Evolutionary conservation across 768 basidiomycete genomes (phyloP).

Genomic region (Tylopilus vinaceipallidus): DNA sequence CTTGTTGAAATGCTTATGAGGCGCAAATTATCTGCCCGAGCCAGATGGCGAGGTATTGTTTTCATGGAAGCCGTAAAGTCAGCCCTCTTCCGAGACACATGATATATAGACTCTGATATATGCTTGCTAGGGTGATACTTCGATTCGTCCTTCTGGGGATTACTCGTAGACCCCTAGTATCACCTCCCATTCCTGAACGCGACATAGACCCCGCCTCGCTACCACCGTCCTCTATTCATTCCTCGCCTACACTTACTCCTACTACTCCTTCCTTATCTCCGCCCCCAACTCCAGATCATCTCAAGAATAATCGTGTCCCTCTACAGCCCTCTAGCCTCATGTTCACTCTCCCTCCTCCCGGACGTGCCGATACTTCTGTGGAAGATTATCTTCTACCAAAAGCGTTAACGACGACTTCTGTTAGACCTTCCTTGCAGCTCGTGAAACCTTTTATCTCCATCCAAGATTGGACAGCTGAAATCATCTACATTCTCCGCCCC

Average conservation of each 20-base stretch:
- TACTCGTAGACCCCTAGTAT: constrained; percentile 73
- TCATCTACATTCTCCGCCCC: constrained; percentile 69
- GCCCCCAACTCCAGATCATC: constrained; percentile 70
- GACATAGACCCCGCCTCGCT: constrained; percentile 79
- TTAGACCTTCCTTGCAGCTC: constrained; percentile 69
- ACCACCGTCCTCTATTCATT: constrained; percentile 48
- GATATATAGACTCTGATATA: constrained; percentile 4
- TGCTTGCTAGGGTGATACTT: constrained; percentile 59
- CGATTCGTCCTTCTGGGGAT: constrained; percentile 70
- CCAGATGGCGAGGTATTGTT: constrained; percentile 75
- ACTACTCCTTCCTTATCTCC: constrained; percentile 56
- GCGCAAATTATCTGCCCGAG: constrained; percentile 61
- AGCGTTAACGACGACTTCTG: constrained; percentile 68
- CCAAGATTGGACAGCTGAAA: constrained; percentile 74
- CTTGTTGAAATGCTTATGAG: constrained; percentile 86
- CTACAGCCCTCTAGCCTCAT: constrained; percentile 65
- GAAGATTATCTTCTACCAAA: constrained; percentile 85
- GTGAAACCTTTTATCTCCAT: constrained; percentile 58
- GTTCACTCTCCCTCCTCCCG: constrained; percentile 45
- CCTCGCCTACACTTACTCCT: constrained; percentile 60
- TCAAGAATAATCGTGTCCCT: constrained; percentile 73
- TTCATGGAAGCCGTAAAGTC: constrained; percentile 85
- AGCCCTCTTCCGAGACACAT: constrained; percentile 23
- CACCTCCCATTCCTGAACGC: constrained; percentile 81
- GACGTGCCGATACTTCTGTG: constrained; percentile 52